A percentile compares a stretch with the other conserved stretches of the same genome.
Evolutionary conservation across 345 rosid species (phyloP).

Genomic region (Aurinia saxatilis): DNA sequence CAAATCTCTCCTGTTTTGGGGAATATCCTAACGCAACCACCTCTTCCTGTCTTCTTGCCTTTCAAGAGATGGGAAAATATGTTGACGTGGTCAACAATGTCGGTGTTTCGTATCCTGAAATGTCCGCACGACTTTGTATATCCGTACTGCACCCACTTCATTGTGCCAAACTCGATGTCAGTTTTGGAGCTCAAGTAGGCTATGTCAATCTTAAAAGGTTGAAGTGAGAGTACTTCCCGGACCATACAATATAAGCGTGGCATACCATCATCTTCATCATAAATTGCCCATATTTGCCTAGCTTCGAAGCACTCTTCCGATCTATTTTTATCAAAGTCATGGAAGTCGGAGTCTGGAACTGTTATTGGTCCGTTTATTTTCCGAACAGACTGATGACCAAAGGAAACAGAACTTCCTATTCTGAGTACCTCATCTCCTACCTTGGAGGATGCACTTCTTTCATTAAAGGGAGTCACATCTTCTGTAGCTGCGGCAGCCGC

Average conservation of each 20-base stretch:
- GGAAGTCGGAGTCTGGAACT: constrained; percentile 95
- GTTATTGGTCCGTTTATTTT: constrained; percentile 41
- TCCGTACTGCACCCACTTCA: constrained; percentile 78
- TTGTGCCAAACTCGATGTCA: constrained; percentile 74
- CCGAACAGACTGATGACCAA: too few relatives aligned
- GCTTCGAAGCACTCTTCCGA: constrained; percentile 88
- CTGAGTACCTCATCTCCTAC: constrained; percentile 25
- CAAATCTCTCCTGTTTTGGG: constrained; percentile 87
- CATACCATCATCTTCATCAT: constrained; percentile 98
- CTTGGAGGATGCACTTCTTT: constrained; percentile 21
- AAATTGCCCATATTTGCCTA: constrained; percentile 94
- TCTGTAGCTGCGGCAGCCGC: constrained; percentile 36
- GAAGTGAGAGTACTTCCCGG: constrained; percentile 67
- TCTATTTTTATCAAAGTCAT: constrained; percentile 86
- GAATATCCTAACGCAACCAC: constrained; percentile 90
- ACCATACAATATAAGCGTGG: constrained; percentile 88
- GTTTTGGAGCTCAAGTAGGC: constrained; percentile 87
- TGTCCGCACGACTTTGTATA: constrained; percentile 96
- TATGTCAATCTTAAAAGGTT: constrained; percentile 84
- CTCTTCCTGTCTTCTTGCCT: constrained; percentile 90
- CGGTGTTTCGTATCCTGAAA: constrained; percentile 80
- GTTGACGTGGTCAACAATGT: constrained; percentile 82
- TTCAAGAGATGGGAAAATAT: constrained; percentile 82
- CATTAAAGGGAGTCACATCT: constrained; percentile 11
- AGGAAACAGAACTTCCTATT: too few relatives aligned